A percentile compares a stretch with the other conserved stretches of the same genome.
Evolutionary conservation across 257 asterid genomes (phyloP).

Genomic region (Thymus mandschuricus): DNA sequence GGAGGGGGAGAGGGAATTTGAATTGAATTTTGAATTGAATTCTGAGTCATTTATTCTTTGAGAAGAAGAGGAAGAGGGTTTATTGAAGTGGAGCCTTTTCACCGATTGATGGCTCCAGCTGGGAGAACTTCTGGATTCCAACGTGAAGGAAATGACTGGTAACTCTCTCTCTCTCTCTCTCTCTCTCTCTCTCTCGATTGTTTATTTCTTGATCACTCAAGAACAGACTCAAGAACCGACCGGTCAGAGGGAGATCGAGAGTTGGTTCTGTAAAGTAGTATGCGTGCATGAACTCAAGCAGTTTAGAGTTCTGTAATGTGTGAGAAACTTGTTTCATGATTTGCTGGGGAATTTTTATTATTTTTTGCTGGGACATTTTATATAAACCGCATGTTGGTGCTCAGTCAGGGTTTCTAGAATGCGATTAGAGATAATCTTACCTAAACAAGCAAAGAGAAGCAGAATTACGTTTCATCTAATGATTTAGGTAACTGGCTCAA

Average conservation of each 20-base stretch:
- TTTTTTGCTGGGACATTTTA: not conserved
- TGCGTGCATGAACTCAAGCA: constrained; percentile 3
- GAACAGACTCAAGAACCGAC: constrained; percentile 11
- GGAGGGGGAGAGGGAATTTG: constrained; percentile 38
- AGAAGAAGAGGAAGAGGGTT: constrained; percentile 1
- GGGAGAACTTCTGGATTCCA: constrained; percentile 66
- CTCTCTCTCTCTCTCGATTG: constrained; percentile 15
- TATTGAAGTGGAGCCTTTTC: constrained; percentile 25
- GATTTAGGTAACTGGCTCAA: not conserved
- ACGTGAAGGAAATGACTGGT: constrained; percentile 91
- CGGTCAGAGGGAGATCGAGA: constrained; percentile 9
- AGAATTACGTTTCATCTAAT: not conserved
- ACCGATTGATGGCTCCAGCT: constrained; percentile 68
- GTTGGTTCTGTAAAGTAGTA: constrained; percentile 7
- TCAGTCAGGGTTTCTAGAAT: not conserved
- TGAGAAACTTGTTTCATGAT: not conserved
- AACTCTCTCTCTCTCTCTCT: constrained; percentile 22
- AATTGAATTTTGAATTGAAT: constrained; percentile 33
- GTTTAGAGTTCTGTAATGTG: constrained; percentile 12
- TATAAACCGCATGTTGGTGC: constrained; percentile 1
- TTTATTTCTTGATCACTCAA: constrained; percentile 28
- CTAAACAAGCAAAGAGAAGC: constrained; percentile 10
- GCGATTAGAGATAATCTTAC: not conserved
- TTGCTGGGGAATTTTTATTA: constrained; percentile 5
- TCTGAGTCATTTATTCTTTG: constrained; percentile 33